These are phyloP conservation scores for Metschnikowia kunwiensis DNA, from an alignment of 805 yeast genomes.

Conservation along the genomic window DNA sequence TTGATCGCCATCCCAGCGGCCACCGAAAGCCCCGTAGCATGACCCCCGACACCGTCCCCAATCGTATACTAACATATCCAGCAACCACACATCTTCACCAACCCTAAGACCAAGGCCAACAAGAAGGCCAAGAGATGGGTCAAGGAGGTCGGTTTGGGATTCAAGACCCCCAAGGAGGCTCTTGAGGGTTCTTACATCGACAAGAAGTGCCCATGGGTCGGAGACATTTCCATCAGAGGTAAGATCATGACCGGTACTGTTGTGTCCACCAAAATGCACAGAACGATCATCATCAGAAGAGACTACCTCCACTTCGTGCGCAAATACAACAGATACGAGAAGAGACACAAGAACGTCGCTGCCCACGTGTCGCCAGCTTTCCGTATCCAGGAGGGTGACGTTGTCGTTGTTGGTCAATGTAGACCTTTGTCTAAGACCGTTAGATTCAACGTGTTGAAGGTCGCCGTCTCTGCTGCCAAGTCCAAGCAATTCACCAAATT, in stretches of 20 bases:
- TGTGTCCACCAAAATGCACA: conserved; percentile 99
- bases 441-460: conserved; percentile 98
- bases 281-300: conserved; percentile 99
- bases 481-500: conserved; percentile 96
- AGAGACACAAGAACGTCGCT: conserved; percentile 99
- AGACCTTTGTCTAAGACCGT: conserved; percentile 99
- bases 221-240: conserved; percentile 98
- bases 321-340: conserved; percentile 99
- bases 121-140: conserved; percentile 99
- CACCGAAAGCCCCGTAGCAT: too few relatives aligned
- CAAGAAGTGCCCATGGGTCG: conserved; percentile 99
- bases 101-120: conserved; percentile 99
- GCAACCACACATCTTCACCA: conserved; percentile 99
- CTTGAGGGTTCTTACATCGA: conserved; percentile 98
- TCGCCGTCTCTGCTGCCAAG: conserved; percentile 82
- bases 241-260: conserved; percentile 99
- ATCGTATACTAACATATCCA: conserved; percentile 48
- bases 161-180: conserved; percentile 99
- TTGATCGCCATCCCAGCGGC: too few relatives aligned
- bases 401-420: conserved; percentile 99
- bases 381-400: conserved; percentile 99
- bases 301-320: conserved; percentile 99
- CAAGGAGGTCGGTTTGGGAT: conserved; percentile 99
- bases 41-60: too few relatives aligned
- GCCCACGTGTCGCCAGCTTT: conserved; percentile 99